Base-by-base conservation (phyloP, 2,329 filamentous ascomycete genomes). In the Diaporthe citrichinensis region DNA sequence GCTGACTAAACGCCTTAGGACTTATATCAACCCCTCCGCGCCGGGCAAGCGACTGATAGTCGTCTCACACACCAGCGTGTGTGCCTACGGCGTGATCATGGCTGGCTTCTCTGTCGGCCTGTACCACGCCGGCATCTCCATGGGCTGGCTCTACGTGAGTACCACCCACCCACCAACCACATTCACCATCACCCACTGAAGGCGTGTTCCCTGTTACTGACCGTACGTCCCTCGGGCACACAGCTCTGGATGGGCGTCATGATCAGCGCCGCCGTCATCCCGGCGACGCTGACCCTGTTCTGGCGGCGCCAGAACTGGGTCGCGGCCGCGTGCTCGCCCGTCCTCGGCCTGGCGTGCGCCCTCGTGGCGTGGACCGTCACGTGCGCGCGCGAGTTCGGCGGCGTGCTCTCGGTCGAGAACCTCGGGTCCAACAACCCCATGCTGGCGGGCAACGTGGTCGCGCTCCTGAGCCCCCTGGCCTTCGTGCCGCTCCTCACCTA, bases 221-320 rank as follows among this genome's bases (percentile, higher is more conserved):
- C 59, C 55, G 6, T 9, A 53, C 49, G 2, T 5, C 1, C 20
- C 15, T 14, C n/a, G n/a, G 12, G 23, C 5, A 28, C 14, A 6
- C 9, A 65, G 59, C 87, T 98, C 1, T 90, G 98, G 81, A 98
- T 98, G 95, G 96, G 95, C 10, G 94, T 95, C 69, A 94, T 98
- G 80, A 97, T 98, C 81, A 95, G 93, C 0, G 91, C 94, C 0
- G 95, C 95, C 4, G 95, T 98, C 4, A 89, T 98, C 17, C 95
- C 96, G 0, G 94, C 95, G 0, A 93, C 94, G 0, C 86, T 98
- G 77, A 94, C 95, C 0, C 89, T 98, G 0, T 88, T 95, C 76
- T 98, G 95, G 95, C 90, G 90, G 68, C 91, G 93, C 2, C 95
- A 97, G 83, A 95, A 94, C 80, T 91, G 91, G 82, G 94, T 94